Percentiles rank a stretch among this genome's conserved stretches.
phyloP scores from a whole-genome alignment of 495 filamentous ascomycete species.

The Cladorrhinum samala region DNA sequence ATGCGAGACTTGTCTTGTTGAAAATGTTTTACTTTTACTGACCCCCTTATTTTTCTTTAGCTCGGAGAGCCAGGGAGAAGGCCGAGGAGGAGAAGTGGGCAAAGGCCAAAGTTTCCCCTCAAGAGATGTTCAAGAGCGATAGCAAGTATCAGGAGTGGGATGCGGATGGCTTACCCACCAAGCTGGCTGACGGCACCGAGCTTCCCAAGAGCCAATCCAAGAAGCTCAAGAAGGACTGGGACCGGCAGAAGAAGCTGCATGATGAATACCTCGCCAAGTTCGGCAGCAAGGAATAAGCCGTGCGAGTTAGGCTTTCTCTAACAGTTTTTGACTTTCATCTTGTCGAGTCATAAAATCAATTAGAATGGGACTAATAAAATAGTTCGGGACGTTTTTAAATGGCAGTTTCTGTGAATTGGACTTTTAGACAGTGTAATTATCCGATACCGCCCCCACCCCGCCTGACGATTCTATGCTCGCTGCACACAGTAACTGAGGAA shows the following conservation, averaged over 20 bases:
- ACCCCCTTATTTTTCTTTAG: conserved; percentile 5
- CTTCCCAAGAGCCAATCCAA: conserved; percentile 74
- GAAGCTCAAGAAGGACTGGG: conserved; percentile 89
- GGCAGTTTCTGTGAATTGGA: too few species aligned
- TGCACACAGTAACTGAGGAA: too few species aligned
- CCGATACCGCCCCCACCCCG: too few species aligned
- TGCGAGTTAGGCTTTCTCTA: too few species aligned
- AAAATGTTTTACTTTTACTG: conserved; percentile 10
- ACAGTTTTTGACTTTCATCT: too few species aligned
- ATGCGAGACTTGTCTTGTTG: conserved; percentile 14
- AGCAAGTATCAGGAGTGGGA: conserved; percentile 78
- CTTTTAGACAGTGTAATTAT: too few species aligned
- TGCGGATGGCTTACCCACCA: conserved; percentile 74
- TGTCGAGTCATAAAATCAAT: too few species aligned
- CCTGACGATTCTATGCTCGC: too few species aligned
- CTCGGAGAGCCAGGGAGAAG: conserved; percentile 47
- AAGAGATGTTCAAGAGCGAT: conserved; percentile 67
- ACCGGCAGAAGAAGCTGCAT: conserved; percentile 82
- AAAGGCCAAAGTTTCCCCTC: conserved; percentile 62
- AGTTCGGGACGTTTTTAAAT: too few species aligned
- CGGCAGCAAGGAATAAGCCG: conserved; percentile 10
- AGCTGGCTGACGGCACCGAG: conserved; percentile 67
- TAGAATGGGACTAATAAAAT: too few species aligned
- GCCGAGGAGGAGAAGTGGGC: conserved; percentile 51
- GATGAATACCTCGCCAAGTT: conserved; percentile 45